A percentile compares a stretch with the other conserved stretches of the same genome.
Conservation (phyloP, 169 alveolate species). For the Plasmodium falciparum region DNA sequence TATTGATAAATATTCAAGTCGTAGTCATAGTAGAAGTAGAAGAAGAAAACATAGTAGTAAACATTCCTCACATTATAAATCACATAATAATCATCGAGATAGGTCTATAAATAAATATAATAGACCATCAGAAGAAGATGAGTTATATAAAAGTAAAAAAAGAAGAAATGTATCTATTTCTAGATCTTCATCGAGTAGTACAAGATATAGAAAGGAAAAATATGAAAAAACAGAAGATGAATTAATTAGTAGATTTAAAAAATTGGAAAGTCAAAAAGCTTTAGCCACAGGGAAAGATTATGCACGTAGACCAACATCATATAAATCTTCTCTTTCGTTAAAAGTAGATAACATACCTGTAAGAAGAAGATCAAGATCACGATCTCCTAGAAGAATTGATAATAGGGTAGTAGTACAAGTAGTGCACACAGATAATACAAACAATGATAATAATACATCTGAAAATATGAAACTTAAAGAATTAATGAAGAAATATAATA, state of each 20-base stretch:
- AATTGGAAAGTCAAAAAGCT: constrained; percentile 83
- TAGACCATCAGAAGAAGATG: constrained; percentile 10
- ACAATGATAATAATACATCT: constrained; percentile 15
- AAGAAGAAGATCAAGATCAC: constrained; percentile 24
- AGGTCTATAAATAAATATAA: constrained; percentile 19
- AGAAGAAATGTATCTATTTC: constrained; percentile 25
- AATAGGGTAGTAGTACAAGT: constrained; percentile 13
- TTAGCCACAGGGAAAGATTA: constrained; percentile 87
- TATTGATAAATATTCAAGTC: neutral
- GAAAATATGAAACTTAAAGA: constrained; percentile 53
- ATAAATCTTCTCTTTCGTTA: constrained; percentile 84
- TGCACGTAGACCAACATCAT: constrained; percentile 85
- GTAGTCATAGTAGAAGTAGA: constrained; percentile 9
- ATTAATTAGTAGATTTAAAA: constrained; percentile 79
- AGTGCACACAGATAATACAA: constrained; percentile 24
- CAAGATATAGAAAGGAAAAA: constrained; percentile 34
- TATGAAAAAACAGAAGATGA: constrained; percentile 78
- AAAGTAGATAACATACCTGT: constrained; percentile 76
- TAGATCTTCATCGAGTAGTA: constrained; percentile 16
- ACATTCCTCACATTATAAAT: constrained; percentile 27
- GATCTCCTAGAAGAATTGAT: constrained; percentile 66
- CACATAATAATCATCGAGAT: constrained; percentile 23
- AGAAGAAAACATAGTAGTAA: constrained; percentile 28
- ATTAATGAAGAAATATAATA: constrained; percentile 50
- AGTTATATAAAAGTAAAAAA: constrained; percentile 1